These are phyloP conservation scores for Capsicum rhomboideum DNA, from an alignment of 257 asterid species.

Conservation along the genomic window DNA sequence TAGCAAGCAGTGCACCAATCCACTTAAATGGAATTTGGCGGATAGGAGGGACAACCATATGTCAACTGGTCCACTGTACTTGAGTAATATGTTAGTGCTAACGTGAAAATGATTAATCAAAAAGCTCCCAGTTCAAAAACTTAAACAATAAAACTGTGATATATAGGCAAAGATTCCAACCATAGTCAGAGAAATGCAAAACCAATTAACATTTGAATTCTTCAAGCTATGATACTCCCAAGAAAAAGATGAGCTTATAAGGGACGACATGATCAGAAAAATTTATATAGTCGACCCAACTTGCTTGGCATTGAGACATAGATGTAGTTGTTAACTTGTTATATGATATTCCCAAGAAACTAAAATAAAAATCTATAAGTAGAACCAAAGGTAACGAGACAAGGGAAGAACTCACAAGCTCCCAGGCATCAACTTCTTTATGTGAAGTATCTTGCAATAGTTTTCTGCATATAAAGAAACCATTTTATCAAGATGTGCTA, in stretches of 20 bases:
- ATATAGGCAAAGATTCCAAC: not conserved
- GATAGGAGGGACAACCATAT: slow-evolving; percentile 59
- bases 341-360: not conserved
- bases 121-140: not conserved
- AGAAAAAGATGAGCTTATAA: not conserved
- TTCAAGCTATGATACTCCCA: not conserved
- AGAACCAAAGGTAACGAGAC: not conserved
- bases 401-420: slow-evolving; percentile 38
- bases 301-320: not conserved
- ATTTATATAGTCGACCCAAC: not conserved
- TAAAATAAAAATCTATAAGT: not conserved
- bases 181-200: not conserved
- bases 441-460: slow-evolving; percentile 28
- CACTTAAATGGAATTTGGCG: slow-evolving; percentile 14
- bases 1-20: slow-evolving; percentile 43
- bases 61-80: slow-evolving; percentile 77
- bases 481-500: not conserved
- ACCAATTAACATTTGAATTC: not conserved
- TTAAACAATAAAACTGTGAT: not conserved
- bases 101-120: slow-evolving; percentile 32
- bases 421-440: slow-evolving; percentile 65
- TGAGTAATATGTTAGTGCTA: slow-evolving; percentile 64
- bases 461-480: slow-evolving; percentile 31
- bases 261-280: not conserved
- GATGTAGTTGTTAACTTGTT: not conserved